Percentiles rank a stretch among this genome's conserved stretches.
Conservation (phyloP, 2,329 filamentous ascomycete genomes). For the Pyrenophora graminea region DNA sequence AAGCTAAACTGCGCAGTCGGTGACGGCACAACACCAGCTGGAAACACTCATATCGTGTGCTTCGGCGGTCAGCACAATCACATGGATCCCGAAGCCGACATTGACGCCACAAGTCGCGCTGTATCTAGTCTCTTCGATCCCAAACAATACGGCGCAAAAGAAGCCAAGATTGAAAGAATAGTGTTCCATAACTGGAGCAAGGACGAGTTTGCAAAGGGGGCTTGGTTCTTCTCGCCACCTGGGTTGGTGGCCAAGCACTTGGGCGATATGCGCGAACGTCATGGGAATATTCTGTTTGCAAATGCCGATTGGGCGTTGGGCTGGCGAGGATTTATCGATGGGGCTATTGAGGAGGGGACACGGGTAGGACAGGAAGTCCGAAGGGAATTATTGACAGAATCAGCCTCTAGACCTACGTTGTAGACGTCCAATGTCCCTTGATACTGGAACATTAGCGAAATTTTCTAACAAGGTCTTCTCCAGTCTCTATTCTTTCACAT, state of each 20-base stretch:
- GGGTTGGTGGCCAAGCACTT: slow-evolving; percentile 47
- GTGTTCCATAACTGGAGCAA: slow-evolving; percentile 57
- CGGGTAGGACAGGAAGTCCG: slow-evolving; percentile 41
- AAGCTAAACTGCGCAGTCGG: slow-evolving; percentile 52
- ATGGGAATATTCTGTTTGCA: slow-evolving; percentile 54
- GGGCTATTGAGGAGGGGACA: slow-evolving; percentile 55
- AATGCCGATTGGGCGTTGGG: slow-evolving; percentile 56
- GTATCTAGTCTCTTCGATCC: background rate
- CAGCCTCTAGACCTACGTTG: no score
- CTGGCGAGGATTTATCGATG: slow-evolving; percentile 58
- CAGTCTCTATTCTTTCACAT: no score
- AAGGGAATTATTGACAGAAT: slow-evolving; percentile 8
- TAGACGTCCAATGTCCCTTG: no score
- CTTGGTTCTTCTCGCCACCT: slow-evolving; percentile 40
- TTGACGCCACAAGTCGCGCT: slow-evolving; percentile 18
- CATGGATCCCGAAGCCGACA: slow-evolving; percentile 51
- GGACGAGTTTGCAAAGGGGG: slow-evolving; percentile 54
- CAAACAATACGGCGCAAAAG: background rate
- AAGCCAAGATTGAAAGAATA: slow-evolving; percentile 19
- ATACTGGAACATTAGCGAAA: background rate
- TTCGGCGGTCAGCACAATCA: slow-evolving; percentile 53
- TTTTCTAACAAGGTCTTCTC: no score
- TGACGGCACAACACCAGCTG: slow-evolving; percentile 48
- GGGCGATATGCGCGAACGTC: slow-evolving; percentile 47
- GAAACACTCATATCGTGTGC: slow-evolving; percentile 55